These are phyloP conservation scores for Heterobasidion occidentale DNA, from an alignment of 1,284 basidiomycete species.

Conservation along the genomic window DNA sequence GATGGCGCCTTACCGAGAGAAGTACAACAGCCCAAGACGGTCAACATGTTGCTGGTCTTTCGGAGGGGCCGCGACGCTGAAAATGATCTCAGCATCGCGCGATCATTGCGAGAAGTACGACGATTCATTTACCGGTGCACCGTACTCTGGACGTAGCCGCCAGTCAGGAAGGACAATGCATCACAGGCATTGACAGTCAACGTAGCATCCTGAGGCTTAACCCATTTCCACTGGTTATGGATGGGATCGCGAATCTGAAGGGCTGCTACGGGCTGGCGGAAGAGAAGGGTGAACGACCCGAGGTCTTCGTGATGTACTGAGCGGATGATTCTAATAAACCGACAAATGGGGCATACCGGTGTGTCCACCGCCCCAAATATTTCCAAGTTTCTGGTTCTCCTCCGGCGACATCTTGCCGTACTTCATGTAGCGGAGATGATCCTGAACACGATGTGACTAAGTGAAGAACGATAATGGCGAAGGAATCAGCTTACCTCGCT, in stretches of 20 bases:
- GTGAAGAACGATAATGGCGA: background rate
- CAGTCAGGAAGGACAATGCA: conserved; percentile 41
- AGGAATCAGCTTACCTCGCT: conserved; percentile 18
- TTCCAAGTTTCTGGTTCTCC: conserved; percentile 30
- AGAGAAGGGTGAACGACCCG: conserved; percentile 34
- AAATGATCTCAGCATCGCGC: background rate
- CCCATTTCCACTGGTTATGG: conserved; percentile 37
- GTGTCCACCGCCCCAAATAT: conserved; percentile 36
- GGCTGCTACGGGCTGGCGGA: conserved; percentile 38
- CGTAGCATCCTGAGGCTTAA: conserved; percentile 38
- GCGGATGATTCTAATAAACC: too few relatives aligned
- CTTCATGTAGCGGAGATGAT: conserved; percentile 50
- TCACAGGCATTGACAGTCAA: conserved; percentile 47
- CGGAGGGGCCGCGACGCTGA: conserved; percentile 35
- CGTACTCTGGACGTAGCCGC: conserved; percentile 42
- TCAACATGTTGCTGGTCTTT: conserved; percentile 45
- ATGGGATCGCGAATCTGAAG: conserved; percentile 32
- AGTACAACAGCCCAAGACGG: conserved; percentile 45
- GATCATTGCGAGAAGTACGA: background rate
- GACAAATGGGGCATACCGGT: conserved; percentile 25
- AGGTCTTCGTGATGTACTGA: conserved; percentile 22
- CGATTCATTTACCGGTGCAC: conserved; percentile 28
- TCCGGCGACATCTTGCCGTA: conserved; percentile 39
- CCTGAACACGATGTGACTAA: conserved; percentile 10
- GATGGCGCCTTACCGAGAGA: conserved; percentile 26